Conservation (phyloP, 176 grass and related monocot genomes). For the Melocanna baccifera region DNA sequence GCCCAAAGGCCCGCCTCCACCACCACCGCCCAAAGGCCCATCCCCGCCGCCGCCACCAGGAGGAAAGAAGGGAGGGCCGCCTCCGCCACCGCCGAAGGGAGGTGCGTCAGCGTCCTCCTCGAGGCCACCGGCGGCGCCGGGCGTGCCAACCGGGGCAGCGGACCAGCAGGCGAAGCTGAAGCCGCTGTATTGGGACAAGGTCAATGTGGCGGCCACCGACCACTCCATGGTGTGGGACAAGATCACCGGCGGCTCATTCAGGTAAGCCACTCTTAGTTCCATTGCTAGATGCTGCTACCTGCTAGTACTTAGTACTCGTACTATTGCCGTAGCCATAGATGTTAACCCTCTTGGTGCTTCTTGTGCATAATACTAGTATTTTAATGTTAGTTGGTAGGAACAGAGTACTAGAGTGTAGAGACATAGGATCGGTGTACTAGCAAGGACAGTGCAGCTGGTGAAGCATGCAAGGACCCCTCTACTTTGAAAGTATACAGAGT, state of each 20-base stretch:
- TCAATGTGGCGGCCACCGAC: conserved; percentile 60
- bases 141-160: conserved; percentile 11
- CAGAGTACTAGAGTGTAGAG: background rate
- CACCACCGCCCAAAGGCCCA: conserved; percentile 44
- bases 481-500: background rate
- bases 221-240: conserved; percentile 99
- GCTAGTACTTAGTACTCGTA: background rate
- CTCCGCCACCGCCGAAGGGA: conserved; percentile 54
- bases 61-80: conserved; percentile 50
- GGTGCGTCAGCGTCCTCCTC: conserved; percentile 36
- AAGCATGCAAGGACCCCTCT: background rate
- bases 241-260: conserved; percentile 89
- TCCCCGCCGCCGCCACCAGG: conserved; percentile 44
- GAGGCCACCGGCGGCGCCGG: conserved; percentile 60
- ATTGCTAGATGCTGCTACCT: background rate
- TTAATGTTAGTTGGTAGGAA: background rate
- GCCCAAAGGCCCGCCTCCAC: conserved; percentile 40
- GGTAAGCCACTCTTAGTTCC: conserved; percentile 45
- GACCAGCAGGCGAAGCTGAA: conserved; percentile 67
- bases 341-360: background rate
- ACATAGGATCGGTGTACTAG: background rate
- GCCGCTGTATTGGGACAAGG: conserved; percentile 94
- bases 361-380: background rate
- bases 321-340: background rate
- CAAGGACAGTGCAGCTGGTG: background rate